Percentiles rank a stretch among this genome's conserved stretches.
Evolutionary conservation across 805 yeast species (phyloP).

Genomic region (Saccharomycopsis babjevae): DNA sequence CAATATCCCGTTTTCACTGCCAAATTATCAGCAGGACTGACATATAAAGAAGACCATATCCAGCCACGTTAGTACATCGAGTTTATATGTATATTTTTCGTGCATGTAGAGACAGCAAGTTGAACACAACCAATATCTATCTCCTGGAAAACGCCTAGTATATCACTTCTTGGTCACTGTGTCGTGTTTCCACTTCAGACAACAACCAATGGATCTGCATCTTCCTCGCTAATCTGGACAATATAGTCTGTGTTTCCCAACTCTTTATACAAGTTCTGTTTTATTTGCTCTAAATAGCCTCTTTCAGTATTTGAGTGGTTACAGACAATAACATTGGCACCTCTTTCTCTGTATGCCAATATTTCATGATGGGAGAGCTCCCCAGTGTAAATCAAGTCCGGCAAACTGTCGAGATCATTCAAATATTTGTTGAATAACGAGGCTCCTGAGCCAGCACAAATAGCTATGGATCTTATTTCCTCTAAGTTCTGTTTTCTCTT

Average conservation of each 20-base stretch:
- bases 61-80: no score
- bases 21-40: no score
- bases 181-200: constrained; percentile 18
- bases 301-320: constrained; percentile 93
- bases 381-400: constrained; percentile 79
- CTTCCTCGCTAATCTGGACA: constrained; percentile 43
- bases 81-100: no score
- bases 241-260: constrained; percentile 28
- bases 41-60: no score
- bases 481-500: constrained; percentile 21
- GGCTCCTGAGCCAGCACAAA: constrained; percentile 95
- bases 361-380: constrained; percentile 93
- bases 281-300: constrained; percentile 55
- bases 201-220: constrained; percentile 51
- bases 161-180: not conserved
- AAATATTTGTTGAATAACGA: constrained; percentile 57
- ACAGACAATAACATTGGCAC: constrained; percentile 62
- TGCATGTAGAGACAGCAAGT: no score
- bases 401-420: constrained; percentile 33
- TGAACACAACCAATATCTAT: no score
- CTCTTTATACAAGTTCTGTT: constrained; percentile 38
- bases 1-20: no score
- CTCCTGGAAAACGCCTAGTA: not conserved
- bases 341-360: constrained; percentile 57
- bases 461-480: constrained; percentile 48